These are phyloP conservation scores for Mycena galericulata DNA, from an alignment of 768 basidiomycete species.

Conservation along the genomic window DNA sequence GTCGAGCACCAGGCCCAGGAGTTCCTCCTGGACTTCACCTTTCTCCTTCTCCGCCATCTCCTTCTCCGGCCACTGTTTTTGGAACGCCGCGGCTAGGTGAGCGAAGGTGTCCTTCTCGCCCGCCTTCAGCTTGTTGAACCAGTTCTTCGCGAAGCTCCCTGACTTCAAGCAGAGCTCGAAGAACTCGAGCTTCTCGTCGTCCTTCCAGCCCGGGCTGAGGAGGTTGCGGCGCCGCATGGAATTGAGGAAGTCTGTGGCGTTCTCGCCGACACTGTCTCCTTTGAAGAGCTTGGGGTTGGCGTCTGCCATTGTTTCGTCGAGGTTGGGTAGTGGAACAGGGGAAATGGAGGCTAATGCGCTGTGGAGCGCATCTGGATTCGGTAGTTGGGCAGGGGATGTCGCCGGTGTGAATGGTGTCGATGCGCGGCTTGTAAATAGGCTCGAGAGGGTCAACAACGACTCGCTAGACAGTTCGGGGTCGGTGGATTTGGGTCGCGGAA, in stretches of 20 bases:
- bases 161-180: neutral
- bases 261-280: neutral
- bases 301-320: neutral
- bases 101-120: neutral
- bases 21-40: slow-evolving; percentile 8
- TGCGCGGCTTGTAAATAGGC: neutral
- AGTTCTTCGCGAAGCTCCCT: neutral
- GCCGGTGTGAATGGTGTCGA: neutral
- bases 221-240: neutral
- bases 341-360: neutral
- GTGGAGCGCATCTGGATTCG: neutral
- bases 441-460: neutral
- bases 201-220: neutral
- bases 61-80: slow-evolving; percentile 7
- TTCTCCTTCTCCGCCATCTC: slow-evolving; percentile 2
- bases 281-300: neutral
- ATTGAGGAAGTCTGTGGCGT: neutral
- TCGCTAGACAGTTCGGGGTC: neutral
- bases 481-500: neutral
- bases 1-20: neutral
- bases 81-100: neutral
- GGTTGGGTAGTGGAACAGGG: neutral
- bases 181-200: neutral
- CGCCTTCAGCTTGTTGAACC: neutral
- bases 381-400: neutral